Evolutionary conservation across 805 yeast genomes (phyloP), one percentile per base, ranked within the genome.

Genomic region (Myxozyma melibiosi): DNA sequence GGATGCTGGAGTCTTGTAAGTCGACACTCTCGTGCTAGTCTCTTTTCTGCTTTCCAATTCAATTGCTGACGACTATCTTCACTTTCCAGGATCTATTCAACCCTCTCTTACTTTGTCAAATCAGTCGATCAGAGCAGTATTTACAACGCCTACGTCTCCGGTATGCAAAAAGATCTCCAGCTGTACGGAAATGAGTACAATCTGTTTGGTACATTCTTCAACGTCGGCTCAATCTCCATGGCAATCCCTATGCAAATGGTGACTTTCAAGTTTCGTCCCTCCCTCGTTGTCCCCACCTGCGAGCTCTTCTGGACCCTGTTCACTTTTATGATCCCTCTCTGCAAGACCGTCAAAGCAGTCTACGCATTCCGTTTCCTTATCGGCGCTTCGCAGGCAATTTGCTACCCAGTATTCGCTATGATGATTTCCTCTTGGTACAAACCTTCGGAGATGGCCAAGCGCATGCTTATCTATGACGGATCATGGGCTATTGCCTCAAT

Each of bases 251-350:
- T 82, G 73, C 73, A 83, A 70, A 82, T 79, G 65, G 65, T 83
- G 20, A 72, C 85, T 52, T 81, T 82, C 41, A 77, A 83, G 37
- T 71, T 75, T 34, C 86, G 86, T 2, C 73, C 85, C 53, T 81
- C 80, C 71, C 73, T 75, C 70, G 72, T 78, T 13, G 68, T 82
- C 39, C 85, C 86, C 1, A 56, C 73, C 2, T 75, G 80, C 70
- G 94, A 87, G 67, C 63, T 86, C 33, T 73, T 81, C 34, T 87
- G 90, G 91, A 80, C 88, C 0, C 71, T 85, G 51, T 77, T 85
- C 55, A 85, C 90, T 1, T 74, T 85, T 43, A 77, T 79, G n/a
- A 74, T 81, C 41, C 83, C 77, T 64, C 76, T 75, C 62, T 82
- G 77, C 43, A 75, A 77, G 24, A 75, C 73, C 9, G 79, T 80